Evolutionary conservation across 2,329 filamentous ascomycete genomes (phyloP), one percentile per base, ranked within the genome.

Genomic region (Coniochaeta sp.): DNA sequence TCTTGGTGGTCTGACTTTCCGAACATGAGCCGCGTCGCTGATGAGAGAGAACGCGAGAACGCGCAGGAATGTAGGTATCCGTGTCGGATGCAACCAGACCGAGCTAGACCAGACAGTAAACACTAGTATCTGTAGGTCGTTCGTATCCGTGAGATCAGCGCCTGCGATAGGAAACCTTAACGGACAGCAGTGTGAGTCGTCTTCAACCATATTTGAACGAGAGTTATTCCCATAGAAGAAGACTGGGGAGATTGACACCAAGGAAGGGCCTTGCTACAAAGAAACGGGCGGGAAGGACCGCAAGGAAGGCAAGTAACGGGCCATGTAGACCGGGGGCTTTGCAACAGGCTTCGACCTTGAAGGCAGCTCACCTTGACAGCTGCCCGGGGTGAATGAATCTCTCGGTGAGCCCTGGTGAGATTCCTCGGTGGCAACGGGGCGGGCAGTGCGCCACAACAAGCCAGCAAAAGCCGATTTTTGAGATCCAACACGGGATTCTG

Each of bases 321-420:
- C 38, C 38, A 14, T 42, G 38, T 26, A 22, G n/a, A 42, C 38
- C 2, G 38, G 38, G 4, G 18, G 10, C 18, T 12, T 26, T 14
- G 38, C 38, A 42, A 42, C 38, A 42, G 38, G 38, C 38, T 42
- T 24, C 38, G 20, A 42, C 20, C 20, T 42, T 42, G 38, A 24
- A 24, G 5, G 38, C 22, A 13, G 38, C 38, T 48, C 45, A 48
- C 45, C 45, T 48, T 48, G 26, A 48, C 45, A 48, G 26, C 45
- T 30, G n/a, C n/a, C 24, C 9, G 28, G 45, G 45, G n/a, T n/a
- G n/a, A n/a, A n/a, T 28, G n/a, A 48, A 12, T 16, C 26, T n/a
- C 24, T 48, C 45, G 45, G 45, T 48, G 45, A 48, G 45, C 26
- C n/a, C n/a, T n/a, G n/a, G n/a, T n/a, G n/a, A n/a, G n/a, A n/a